Evolutionary conservation across 352 stramenopile genomes (phyloP), one percentile per base, ranked within the genome.

Genomic region (Globisporangium nunn): DNA sequence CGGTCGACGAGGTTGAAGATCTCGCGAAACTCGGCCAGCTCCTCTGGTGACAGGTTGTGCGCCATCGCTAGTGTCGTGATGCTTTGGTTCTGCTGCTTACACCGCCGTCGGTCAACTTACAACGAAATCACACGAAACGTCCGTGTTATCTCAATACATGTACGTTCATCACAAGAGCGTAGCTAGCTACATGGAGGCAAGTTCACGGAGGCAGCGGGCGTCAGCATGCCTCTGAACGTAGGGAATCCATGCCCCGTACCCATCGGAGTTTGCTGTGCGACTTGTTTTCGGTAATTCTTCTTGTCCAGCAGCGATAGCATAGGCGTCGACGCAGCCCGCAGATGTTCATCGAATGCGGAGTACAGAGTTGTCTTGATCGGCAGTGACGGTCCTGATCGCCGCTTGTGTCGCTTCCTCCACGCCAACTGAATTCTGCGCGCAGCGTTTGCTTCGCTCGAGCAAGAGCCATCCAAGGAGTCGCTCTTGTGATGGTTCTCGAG

Each of bases 1-100:
- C 85, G 72, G 62, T 98, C 91, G 28, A 97, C 89, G 18, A 98
- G 84, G 64, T 97, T 96, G 63, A 98, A 98, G 63, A 98, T 97
- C 65, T 98, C 91, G 44, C 88, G 81, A 57, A 97, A 97, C 72
- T 98, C 91, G 6, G 76, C 74, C 18, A 97, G 75, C 62, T 98
- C 91, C 52, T 96, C 84, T 0, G 68, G 18, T 11, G 71, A 81
- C 50, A 96, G 62, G 17, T 80, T 73, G 44, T 89, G 77, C 45
- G 51, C 70, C 81, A 91, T 91, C 23, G 23, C 64, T 6, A 10
- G 31, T 39, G n/a, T 14, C 35, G 5, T 18, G 0, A 50, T 29
- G 35, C 14, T 8, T 4, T 29, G 17, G 40, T 45, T 15, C 43
- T 48, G n/a, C 18, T 23, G 17, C 18, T 17, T 18, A 12, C 40